Evolutionary conservation across 225 moss, liverwort and hornwort genomes (phyloP), one percentile per base, ranked within the genome.

Genomic region (Antitrichia curtipendula): DNA sequence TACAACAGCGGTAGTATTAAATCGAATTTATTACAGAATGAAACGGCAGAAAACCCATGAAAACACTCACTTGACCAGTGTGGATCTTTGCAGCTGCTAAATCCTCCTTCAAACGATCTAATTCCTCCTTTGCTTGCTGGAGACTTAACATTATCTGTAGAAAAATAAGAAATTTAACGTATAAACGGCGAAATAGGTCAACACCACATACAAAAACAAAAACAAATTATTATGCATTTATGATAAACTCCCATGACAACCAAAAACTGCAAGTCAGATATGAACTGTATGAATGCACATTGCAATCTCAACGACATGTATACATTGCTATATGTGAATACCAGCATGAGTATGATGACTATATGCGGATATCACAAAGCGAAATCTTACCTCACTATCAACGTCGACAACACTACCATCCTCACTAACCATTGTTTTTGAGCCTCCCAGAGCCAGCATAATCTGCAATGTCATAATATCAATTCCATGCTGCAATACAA

Each of bases 21-120:
- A 63, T 49, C 62, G 34, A 47, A 59, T 18, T 36, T 19, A 29
- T 49, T 32, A 66, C 31, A 82, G 36, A 84, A 69, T 38, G 22
- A 69, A 63, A 62, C n/a, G 54, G 47, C 56, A 86, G n/a, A 36
- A 81, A 75, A 65, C 47, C 36, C 75, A 68, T 32, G 27, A 52
- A 40, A 82, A 76, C 69, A 88, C 84, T 82, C 82, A 97, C 97
- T 92, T 99, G 98, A 54, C 95, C 96, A 47, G 96, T 95, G 86
- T 99, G 98, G 57, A 92, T 93, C 89, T 93, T 95, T 63, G 97
- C 92, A 76, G 98, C 97, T 84, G 90, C 80, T 56, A 96, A 91
- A 75, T 99, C 95, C 92, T 99, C 98, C 87, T 95, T 99, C 54
- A 93, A 83, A 71, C 92, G 95, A 78, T 94, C 95, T 86, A 99